Percentiles rank a stretch among this genome's conserved stretches.
These are phyloP conservation scores for Pistacia vera DNA, from an alignment of 345 rosid genomes.

Conservation along the genomic window DNA sequence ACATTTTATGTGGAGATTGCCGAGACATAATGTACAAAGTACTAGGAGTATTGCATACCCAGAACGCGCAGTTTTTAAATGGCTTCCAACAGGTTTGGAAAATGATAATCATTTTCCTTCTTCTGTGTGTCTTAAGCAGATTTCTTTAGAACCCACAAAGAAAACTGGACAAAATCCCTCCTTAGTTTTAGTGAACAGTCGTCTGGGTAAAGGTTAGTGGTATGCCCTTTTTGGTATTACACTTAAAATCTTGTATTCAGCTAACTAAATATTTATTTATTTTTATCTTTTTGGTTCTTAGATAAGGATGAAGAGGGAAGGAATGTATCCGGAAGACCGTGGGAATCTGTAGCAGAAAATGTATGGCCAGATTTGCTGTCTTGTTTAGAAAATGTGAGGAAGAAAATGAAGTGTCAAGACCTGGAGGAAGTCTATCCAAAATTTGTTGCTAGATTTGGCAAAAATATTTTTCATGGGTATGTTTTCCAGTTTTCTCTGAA, in stretches of 20 bases:
- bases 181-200: slow-evolving; percentile 31
- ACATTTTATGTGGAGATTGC: not conserved
- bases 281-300: not conserved
- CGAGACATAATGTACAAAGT: not conserved
- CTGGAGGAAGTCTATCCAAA: slow-evolving; percentile 32
- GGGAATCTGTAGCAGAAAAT: slow-evolving; percentile 46
- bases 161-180: slow-evolving; percentile 37
- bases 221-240: not conserved
- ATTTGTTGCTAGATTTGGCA: slow-evolving; percentile 66
- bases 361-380: slow-evolving; percentile 45
- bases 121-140: slow-evolving; percentile 30
- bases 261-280: not conserved
- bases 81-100: slow-evolving; percentile 53
- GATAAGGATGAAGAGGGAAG: slow-evolving; percentile 21
- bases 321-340: slow-evolving; percentile 26
- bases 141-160: slow-evolving; percentile 34
- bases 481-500: slow-evolving; percentile 12
- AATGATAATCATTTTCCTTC: slow-evolving; percentile 37
- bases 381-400: slow-evolving; percentile 40
- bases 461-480: slow-evolving; percentile 47
- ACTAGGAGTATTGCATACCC: slow-evolving; percentile 25
- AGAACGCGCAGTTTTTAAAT: slow-evolving; percentile 29
- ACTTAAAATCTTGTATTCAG: not conserved
- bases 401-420: slow-evolving; percentile 18
- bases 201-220: slow-evolving; percentile 26